Evolutionary conservation across 1,139 yeast species (phyloP).

Genomic region (Nematodospora anomalae): DNA sequence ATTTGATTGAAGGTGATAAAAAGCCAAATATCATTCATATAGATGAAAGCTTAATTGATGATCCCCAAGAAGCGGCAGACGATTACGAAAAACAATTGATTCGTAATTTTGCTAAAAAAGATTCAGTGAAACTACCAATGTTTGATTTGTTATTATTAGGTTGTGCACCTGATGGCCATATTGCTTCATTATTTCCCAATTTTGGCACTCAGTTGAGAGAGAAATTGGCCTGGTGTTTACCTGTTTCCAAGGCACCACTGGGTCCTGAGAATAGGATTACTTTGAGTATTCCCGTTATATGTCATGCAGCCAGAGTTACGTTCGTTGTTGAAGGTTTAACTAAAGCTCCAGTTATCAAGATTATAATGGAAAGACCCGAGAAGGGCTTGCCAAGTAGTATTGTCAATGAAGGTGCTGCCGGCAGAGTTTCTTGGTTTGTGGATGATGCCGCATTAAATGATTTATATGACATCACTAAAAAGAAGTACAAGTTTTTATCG

Average conservation of each 20-base stretch:
- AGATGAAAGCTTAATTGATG: constrained; percentile 71
- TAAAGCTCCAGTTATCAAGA: constrained; percentile 89
- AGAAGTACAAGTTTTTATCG: constrained; percentile 64
- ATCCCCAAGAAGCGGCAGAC: constrained; percentile 95
- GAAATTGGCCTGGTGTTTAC: constrained; percentile 93
- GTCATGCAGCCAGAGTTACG: constrained; percentile 89
- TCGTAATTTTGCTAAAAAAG: constrained; percentile 92
- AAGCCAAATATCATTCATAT: constrained; percentile 80
- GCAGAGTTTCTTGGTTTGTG: constrained; percentile 96
- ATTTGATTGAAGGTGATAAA: constrained; percentile 52
- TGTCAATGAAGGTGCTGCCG: constrained; percentile 95
- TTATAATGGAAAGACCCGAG: constrained; percentile 96
- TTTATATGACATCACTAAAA: constrained; percentile 69
- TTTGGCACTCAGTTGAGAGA: constrained; percentile 84
- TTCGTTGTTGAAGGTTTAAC: constrained; percentile 96
- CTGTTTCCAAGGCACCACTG: constrained; percentile 88
- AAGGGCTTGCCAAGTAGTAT: constrained; percentile 93
- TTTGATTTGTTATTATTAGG: constrained; percentile 89
- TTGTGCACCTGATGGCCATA: constrained; percentile 98
- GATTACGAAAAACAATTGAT: constrained; percentile 82
- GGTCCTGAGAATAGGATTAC: constrained; percentile 90
- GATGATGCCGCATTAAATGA: constrained; percentile 93
- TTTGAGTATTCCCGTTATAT: constrained; percentile 88
- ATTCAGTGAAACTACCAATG: constrained; percentile 91
- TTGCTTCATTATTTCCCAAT: constrained; percentile 92